Percentiles rank a stretch among this genome's conserved stretches.
Evolutionary conservation across 805 yeast genomes (phyloP).

Genomic region (Isabelozyma rhagii): DNA sequence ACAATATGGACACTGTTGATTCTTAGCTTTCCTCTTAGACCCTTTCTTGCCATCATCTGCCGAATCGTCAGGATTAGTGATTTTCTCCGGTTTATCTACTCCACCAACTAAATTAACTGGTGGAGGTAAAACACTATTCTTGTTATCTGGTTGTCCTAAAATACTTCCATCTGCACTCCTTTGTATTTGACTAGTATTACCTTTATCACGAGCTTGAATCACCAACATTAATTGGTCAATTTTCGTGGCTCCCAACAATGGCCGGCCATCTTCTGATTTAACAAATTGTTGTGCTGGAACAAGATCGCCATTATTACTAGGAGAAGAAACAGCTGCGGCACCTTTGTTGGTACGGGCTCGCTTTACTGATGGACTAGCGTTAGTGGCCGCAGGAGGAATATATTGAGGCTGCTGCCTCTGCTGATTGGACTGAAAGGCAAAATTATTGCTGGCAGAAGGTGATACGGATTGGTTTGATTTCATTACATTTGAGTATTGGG

Average conservation of each 20-base stretch:
- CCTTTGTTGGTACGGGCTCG: constrained; percentile 3
- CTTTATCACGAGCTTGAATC: constrained; percentile 82
- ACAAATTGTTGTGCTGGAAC: constrained; percentile 47
- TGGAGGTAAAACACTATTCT: constrained; percentile 41
- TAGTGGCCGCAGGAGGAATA: constrained; percentile 5
- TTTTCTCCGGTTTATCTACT: constrained; percentile 57
- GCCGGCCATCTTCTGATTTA: constrained; percentile 60
- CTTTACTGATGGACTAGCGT: constrained; percentile 2
- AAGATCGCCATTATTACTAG: constrained; percentile 16
- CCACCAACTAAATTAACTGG: constrained; percentile 74
- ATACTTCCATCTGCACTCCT: constrained; percentile 71
- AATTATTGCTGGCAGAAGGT: not conserved
- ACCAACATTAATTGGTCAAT: constrained; percentile 90
- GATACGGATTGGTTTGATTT: constrained; percentile 5
- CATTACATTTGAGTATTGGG: not conserved
- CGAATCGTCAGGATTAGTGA: constrained; percentile 1
- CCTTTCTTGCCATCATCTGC: constrained; percentile 9
- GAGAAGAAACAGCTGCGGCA: not conserved
- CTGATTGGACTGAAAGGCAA: constrained; percentile 5
- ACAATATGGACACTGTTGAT: constrained; percentile 74
- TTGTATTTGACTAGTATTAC: constrained; percentile 60
- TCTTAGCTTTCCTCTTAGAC: constrained; percentile 35
- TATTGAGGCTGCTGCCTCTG: constrained; percentile 7
- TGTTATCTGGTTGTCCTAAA: constrained; percentile 38
- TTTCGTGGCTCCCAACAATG: constrained; percentile 79